Conservation (phyloP, 148 eudicot genomes). For the Beta vulgaris region DNA sequence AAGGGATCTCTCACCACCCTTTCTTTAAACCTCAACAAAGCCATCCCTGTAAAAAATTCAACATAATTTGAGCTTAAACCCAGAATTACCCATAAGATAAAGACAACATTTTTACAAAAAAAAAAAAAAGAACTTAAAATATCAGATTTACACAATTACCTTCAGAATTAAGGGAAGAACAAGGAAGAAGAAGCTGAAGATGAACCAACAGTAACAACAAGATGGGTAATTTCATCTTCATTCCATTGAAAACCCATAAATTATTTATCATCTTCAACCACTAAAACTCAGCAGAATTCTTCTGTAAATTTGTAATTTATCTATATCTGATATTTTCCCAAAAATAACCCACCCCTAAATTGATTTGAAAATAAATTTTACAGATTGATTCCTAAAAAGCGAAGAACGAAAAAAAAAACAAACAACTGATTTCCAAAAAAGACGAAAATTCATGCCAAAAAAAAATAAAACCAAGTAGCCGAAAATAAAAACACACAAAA, state of each 20-base stretch:
- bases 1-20: constrained; percentile 58
- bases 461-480: too few species aligned
- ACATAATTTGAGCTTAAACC: background rate
- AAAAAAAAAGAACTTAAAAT: too few species aligned
- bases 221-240: background rate
- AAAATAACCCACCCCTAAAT: too few species aligned
- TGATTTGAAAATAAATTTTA: too few species aligned
- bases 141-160: constrained; percentile 1
- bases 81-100: background rate
- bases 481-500: too few species aligned
- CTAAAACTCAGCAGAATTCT: background rate
- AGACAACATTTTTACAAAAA: too few species aligned
- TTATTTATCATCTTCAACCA: constrained; percentile 5
- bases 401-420: too few species aligned
- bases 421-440: too few species aligned
- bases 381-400: too few species aligned
- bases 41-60: constrained; percentile 40
- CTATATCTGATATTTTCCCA: too few species aligned
- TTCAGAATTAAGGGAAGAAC: constrained; percentile 31
- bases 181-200: constrained; percentile 11
- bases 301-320: background rate
- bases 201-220: constrained; percentile 3
- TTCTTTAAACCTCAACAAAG: constrained; percentile 56
- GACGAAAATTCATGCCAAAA: too few species aligned
- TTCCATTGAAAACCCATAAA: background rate